Evolutionary conservation across 163 green algal species (phyloP), one percentile per base, ranked within the genome.

Genomic region (Prototheca cutis): DNA sequence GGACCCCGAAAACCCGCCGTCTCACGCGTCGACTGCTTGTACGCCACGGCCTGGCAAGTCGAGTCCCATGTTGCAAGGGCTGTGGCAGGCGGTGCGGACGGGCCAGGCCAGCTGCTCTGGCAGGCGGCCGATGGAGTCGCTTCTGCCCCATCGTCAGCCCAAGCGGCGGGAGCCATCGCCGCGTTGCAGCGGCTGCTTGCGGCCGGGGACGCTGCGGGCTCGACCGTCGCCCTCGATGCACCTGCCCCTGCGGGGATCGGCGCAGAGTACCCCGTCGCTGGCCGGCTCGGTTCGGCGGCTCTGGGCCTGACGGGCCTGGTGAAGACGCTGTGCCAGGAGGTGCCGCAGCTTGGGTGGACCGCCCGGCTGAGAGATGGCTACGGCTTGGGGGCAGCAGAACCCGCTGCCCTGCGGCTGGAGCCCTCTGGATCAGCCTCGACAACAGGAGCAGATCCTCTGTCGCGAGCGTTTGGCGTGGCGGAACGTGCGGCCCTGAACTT

Each of bases 31-130:
- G 62, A 75, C 18, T 69, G 72, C 30, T 45, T 80, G 24, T 80
- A 80, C 58, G 19, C 53, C 4, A 47, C 59, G 5, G 49, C 24
- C n/a, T 79, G 72, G 72, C 32, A 55, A 52, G 68, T 42, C n/a
- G n/a, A n/a, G n/a, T n/a, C n/a, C n/a, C n/a, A n/a, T n/a, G n/a
- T n/a, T 8, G 27, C 7, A 7, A 59, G 58, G 7, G 25, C 40
- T 10, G n/a, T 4, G 15, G 24, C 30, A 40, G 17, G 18, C n/a
- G 10, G 19, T 15, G 17, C n/a, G 34, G 2, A 4, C 4, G 10
- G 27, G 7, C 4, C 7, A 28, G 13, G n/a, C n/a, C n/a, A n/a
- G n/a, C n/a, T n/a, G n/a, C n/a, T n/a, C n/a, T n/a, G n/a, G n/a
- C n/a, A n/a, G n/a, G n/a, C n/a, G n/a, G n/a, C n/a, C n/a, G n/a